Evolutionary conservation across 768 basidiomycete genomes (phyloP).

Genomic region (Roridomyces roridus): DNA sequence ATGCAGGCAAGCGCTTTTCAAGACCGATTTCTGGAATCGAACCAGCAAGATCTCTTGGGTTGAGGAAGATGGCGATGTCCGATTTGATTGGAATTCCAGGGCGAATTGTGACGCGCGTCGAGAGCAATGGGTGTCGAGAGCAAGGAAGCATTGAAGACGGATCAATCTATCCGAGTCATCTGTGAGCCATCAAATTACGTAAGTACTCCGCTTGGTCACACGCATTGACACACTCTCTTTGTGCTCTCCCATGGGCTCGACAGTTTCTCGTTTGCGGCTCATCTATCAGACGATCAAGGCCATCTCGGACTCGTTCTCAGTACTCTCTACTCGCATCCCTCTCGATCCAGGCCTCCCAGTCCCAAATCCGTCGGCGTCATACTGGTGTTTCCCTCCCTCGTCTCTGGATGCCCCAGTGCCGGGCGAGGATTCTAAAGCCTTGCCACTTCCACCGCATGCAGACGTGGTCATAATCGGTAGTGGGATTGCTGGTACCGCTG

Average conservation of each 20-base stretch:
- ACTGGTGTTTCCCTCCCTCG: slow-evolving; percentile 67
- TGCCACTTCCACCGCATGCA: slow-evolving; percentile 48
- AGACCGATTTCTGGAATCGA: no score
- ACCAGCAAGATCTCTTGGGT: no score
- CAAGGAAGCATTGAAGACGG: no score
- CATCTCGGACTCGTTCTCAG: slow-evolving; percentile 27
- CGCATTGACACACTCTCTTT: no score
- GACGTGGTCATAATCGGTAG: slow-evolving; percentile 79
- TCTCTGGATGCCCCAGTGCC: slow-evolving; percentile 22
- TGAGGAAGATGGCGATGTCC: no score
- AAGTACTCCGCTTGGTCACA: no score
- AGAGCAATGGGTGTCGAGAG: no score
- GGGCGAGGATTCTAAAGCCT: not conserved
- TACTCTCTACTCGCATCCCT: slow-evolving; percentile 39
- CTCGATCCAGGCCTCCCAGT: slow-evolving; percentile 62
- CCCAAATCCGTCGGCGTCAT: slow-evolving; percentile 58
- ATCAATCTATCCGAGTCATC: no score
- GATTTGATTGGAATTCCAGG: no score
- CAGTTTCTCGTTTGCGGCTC: slow-evolving; percentile 5
- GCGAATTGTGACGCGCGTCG: no score
- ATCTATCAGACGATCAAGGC: slow-evolving; percentile 16
- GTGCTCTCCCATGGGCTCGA: slow-evolving; percentile 15
- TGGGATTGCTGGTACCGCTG: slow-evolving; percentile 74
- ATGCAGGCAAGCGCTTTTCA: no score
- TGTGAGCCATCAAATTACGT: no score